Evolutionary conservation across 2,329 filamentous ascomycete species (phyloP).

Genomic region (Xylariaceae sp.): DNA sequence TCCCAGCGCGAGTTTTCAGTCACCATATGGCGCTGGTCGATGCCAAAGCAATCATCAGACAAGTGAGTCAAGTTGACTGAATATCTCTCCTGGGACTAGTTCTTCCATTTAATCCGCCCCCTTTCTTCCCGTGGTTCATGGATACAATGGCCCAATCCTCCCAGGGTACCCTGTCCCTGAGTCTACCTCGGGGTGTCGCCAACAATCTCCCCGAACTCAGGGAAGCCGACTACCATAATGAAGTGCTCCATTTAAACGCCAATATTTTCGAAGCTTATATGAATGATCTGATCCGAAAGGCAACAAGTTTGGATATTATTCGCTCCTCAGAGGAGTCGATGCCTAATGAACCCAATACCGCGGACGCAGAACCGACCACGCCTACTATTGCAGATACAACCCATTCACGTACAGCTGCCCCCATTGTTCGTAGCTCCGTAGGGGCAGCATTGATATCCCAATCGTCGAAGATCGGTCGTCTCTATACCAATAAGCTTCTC

Average conservation of each 20-base stretch:
- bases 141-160: slow-evolving; percentile 25
- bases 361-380: slow-evolving; percentile 37
- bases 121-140: slow-evolving; percentile 11
- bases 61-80: slow-evolving; percentile 23
- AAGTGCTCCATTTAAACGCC: slow-evolving; percentile 27
- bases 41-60: slow-evolving; percentile 21
- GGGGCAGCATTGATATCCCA: slow-evolving; percentile 40
- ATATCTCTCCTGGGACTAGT: slow-evolving; percentile 16
- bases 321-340: slow-evolving; percentile 27
- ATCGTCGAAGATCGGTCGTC: slow-evolving; percentile 36
- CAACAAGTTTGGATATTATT: slow-evolving; percentile 35
- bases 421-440: slow-evolving; percentile 36
- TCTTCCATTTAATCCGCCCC: not conserved
- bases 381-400: slow-evolving; percentile 36
- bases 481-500: slow-evolving; percentile 24
- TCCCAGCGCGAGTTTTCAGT: slow-evolving; percentile 9
- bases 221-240: slow-evolving; percentile 28
- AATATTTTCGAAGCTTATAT: slow-evolving; percentile 25
- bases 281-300: slow-evolving; percentile 33
- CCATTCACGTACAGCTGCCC: slow-evolving; percentile 43
- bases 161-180: slow-evolving; percentile 20
- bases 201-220: slow-evolving; percentile 27
- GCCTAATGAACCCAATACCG: slow-evolving; percentile 34
- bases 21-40: slow-evolving; percentile 15
- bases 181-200: slow-evolving; percentile 15